A percentile compares a stretch with the other conserved stretches of the same genome.
These are phyloP conservation scores for Aureobasidium sp. DNA, from an alignment of 2,329 filamentous ascomycete genomes.

Conservation along the genomic window DNA sequence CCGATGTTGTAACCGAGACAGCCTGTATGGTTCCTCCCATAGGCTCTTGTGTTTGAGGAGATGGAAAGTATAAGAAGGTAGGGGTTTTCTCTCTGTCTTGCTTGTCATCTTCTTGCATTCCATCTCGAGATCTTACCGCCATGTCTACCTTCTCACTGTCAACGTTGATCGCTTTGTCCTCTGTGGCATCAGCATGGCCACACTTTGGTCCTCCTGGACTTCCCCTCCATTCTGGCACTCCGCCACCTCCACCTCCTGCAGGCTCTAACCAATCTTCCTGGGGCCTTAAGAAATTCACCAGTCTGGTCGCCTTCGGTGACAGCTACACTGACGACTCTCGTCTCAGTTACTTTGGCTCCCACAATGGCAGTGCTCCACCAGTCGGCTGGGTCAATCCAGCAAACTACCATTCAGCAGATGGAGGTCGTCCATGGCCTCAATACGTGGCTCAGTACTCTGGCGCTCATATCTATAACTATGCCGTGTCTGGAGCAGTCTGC, in stretches of 20 bases:
- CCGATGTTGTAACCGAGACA: background rate
- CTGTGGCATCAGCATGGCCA: slow-evolving; percentile 5
- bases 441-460: slow-evolving; percentile 54
- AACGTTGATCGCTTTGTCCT: background rate
- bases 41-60: background rate
- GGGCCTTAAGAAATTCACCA: slow-evolving; percentile 46
- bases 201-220: slow-evolving; percentile 1
- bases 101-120: background rate
- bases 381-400: slow-evolving; percentile 46
- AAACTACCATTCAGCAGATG: slow-evolving; percentile 46
- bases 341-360: slow-evolving; percentile 51
- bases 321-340: slow-evolving; percentile 69
- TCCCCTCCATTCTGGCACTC: background rate
- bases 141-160: slow-evolving; percentile 1
- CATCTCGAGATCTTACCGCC: background rate
- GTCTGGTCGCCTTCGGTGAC: slow-evolving; percentile 63
- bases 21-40: background rate
- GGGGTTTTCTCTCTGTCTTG: background rate
- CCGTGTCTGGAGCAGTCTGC: slow-evolving; percentile 64
- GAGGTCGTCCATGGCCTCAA: slow-evolving; percentile 61
- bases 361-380: slow-evolving; percentile 54
- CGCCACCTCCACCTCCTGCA: background rate
- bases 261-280: slow-evolving; percentile 18
- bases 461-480: slow-evolving; percentile 56
- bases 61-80: background rate